Conservation (phyloP, 2,329 filamentous ascomycete species). For the Calonectria multiphialidica region DNA sequence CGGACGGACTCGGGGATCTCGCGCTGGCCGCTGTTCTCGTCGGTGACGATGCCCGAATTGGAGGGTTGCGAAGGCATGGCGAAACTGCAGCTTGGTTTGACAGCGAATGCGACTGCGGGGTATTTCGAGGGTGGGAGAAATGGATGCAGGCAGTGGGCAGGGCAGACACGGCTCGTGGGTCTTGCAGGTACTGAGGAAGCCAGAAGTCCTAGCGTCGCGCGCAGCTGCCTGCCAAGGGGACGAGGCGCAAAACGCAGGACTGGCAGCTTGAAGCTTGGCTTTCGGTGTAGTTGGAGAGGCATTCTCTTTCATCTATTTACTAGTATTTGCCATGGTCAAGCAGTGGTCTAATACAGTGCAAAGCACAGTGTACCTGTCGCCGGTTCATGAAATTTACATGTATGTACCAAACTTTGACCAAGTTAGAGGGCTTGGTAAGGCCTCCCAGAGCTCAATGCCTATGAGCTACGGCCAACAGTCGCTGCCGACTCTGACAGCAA, state of each 20-base stretch:
- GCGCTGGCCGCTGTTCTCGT: constrained; percentile 81
- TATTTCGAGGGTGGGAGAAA: constrained; percentile 25
- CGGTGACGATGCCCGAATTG: constrained; percentile 81
- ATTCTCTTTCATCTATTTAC: not conserved
- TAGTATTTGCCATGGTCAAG: not conserved
- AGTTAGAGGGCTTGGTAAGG: no score
- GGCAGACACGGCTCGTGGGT: constrained; percentile 17
- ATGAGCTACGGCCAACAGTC: not conserved
- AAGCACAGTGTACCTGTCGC: not conserved
- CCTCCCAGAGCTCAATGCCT: not conserved
- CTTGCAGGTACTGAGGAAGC: not conserved
- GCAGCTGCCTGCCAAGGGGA: constrained; percentile 11
- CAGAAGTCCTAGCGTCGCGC: constrained; percentile 3
- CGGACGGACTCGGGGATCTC: constrained; percentile 90
- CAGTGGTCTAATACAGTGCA: not conserved
- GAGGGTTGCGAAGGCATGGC: constrained; percentile 64
- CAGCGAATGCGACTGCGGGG: constrained; percentile 26
- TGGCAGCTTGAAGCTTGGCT: constrained; percentile 1
- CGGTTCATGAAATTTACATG: not conserved
- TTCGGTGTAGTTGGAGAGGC: not conserved
- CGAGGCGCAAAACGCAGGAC: constrained; percentile 10
- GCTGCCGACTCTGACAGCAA: not conserved
- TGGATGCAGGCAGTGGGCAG: constrained; percentile 11
- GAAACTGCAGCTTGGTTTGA: not conserved
- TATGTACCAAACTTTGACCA: not conserved